Percentiles rank a stretch among this genome's conserved stretches.
phyloP scores from a whole-genome alignment of 805 yeast genomes.

The Henningerozyma blattae region DNA sequence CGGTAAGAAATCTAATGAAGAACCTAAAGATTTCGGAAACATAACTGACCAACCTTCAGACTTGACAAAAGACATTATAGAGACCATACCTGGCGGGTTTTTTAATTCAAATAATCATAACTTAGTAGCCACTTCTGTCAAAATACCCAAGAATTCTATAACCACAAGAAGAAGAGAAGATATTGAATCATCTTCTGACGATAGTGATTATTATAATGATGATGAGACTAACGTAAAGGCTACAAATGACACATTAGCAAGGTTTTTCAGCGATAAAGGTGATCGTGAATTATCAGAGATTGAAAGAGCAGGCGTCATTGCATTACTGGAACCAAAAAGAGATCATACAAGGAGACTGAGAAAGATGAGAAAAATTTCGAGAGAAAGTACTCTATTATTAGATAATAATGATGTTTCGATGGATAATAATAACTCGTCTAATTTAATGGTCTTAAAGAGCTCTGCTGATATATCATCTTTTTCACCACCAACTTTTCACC shows the following conservation, averaged over 20 bases:
- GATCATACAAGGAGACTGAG: constrained; percentile 1
- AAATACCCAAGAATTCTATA: constrained; percentile 1
- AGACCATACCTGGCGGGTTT: constrained; percentile 19
- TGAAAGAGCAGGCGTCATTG: constrained; percentile 72
- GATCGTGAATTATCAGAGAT: constrained; percentile 57
- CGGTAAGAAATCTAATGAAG: background rate
- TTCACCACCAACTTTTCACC: constrained; percentile 25
- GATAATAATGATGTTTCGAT: background rate
- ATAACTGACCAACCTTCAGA: too few relatives aligned
- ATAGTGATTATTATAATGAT: constrained; percentile 6
- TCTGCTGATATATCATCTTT: constrained; percentile 7
- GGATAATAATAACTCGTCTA: constrained; percentile 2
- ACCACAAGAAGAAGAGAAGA: background rate
- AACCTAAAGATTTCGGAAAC: too few relatives aligned
- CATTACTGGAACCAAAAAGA: constrained; percentile 34
- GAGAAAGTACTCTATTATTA: background rate
- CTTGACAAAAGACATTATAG: background rate
- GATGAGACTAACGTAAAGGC: background rate
- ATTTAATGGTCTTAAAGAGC: constrained; percentile 4
- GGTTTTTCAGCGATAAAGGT: constrained; percentile 67
- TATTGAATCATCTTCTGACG: constrained; percentile 1
- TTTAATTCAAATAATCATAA: constrained; percentile 8
- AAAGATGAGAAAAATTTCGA: constrained; percentile 1
- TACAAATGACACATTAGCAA: constrained; percentile 35
- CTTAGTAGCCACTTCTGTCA: constrained; percentile 1